Conservation (phyloP, 2,329 filamentous ascomycete species). For the Pyricularia sp. region DNA sequence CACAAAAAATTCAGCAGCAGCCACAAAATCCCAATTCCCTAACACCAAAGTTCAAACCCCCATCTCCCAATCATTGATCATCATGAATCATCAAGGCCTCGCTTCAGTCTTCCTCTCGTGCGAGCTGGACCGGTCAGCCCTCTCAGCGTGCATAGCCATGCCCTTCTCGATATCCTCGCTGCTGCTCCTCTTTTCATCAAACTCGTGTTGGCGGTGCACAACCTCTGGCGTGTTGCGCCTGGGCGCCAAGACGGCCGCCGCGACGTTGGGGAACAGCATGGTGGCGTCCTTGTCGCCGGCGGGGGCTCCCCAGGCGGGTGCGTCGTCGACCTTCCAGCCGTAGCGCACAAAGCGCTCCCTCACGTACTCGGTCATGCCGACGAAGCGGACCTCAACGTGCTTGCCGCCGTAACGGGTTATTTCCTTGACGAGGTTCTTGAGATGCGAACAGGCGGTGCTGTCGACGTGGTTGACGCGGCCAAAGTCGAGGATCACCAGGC, state of each 20-base stretch:
- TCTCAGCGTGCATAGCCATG: neutral
- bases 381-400: constrained; percentile 35
- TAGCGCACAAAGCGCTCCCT: constrained; percentile 27
- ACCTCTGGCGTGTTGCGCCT: neutral
- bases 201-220: neutral
- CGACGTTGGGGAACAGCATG: neutral
- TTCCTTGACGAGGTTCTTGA: constrained; percentile 37
- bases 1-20: neutral
- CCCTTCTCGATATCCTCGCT: neutral
- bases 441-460: constrained; percentile 38
- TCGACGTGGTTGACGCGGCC: constrained; percentile 41
- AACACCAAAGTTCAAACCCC: neutral
- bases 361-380: constrained; percentile 33
- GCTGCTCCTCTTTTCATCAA: neutral
- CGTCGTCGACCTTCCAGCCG: constrained; percentile 22
- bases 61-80: neutral
- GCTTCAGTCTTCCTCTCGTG: neutral
- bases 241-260: constrained; percentile 3
- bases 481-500: constrained; percentile 42
- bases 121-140: neutral
- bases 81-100: neutral
- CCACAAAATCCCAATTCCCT: neutral
- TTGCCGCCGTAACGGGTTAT: constrained; percentile 38
- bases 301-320: neutral
- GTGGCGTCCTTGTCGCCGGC: constrained; percentile 2